Evolutionary conservation across 768 basidiomycete species (phyloP).

Genomic region (Phylloporus sp.): DNA sequence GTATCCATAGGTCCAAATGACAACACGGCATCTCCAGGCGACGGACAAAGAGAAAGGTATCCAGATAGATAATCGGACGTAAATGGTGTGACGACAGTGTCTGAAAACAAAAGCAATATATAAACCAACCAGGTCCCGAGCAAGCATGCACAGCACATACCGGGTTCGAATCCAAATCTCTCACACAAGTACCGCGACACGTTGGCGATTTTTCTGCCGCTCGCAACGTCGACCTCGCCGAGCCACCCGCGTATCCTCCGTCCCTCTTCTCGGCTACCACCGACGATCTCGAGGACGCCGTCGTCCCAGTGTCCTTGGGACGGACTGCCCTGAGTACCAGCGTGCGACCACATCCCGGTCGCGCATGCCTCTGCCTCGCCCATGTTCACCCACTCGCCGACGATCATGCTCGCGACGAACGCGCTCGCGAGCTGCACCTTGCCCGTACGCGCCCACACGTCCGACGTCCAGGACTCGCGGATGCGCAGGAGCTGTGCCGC

Average conservation of each 20-base stretch:
- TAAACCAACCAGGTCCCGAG: neutral
- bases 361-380: constrained; percentile 73
- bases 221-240: constrained; percentile 72
- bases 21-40: constrained; percentile 67
- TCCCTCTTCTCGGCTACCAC: constrained; percentile 70
- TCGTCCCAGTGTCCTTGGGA: constrained; percentile 73
- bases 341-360: constrained; percentile 72
- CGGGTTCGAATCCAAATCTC: constrained; percentile 75
- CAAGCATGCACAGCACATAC: constrained; percentile 31
- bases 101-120: constrained; percentile 34
- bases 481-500: constrained; percentile 74
- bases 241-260: constrained; percentile 70
- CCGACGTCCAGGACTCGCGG: constrained; percentile 71
- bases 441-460: constrained; percentile 75
- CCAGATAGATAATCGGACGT: constrained; percentile 71
- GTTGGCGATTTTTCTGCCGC: constrained; percentile 58
- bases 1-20: constrained; percentile 80
- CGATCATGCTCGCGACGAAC: constrained; percentile 65
- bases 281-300: constrained; percentile 69
- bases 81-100: constrained; percentile 70
- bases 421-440: constrained; percentile 73
- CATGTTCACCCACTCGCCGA: constrained; percentile 68
- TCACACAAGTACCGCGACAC: constrained; percentile 74
- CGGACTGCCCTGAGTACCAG: constrained; percentile 21
- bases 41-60: constrained; percentile 73